Conservation (phyloP, 257 asterid species). For the Handroanthus guayacan region DNA sequence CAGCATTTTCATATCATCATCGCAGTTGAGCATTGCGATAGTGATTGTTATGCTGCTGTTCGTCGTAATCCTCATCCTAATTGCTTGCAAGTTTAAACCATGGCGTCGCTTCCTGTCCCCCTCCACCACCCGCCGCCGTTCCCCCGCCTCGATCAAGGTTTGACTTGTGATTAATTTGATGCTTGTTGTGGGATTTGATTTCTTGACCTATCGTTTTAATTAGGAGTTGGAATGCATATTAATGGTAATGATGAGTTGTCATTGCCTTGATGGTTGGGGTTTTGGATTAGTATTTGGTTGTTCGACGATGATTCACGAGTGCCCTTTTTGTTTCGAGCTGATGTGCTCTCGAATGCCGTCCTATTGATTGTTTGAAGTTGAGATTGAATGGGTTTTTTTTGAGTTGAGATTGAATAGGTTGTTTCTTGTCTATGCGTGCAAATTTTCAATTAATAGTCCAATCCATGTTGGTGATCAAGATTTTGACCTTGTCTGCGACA, state of each 20-base stretch:
- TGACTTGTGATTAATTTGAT: conserved; percentile 31
- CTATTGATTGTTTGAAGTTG: conserved; percentile 23
- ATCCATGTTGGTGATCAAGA: conserved; percentile 2
- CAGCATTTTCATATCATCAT: conserved; percentile 47
- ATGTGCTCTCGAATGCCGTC: neutral
- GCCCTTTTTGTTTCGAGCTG: conserved; percentile 12
- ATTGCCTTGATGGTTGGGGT: conserved; percentile 14
- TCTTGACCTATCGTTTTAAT: neutral
- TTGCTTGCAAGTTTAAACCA: conserved; percentile 87
- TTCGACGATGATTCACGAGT: conserved; percentile 6
- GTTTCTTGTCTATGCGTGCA: conserved; percentile 25
- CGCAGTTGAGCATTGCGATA: conserved; percentile 44
- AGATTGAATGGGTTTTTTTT: conserved; percentile 29
- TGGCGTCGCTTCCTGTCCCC: conserved; percentile 71
- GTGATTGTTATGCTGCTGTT: conserved; percentile 80
- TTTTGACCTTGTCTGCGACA: neutral
- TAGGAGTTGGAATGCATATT: conserved; percentile 29
- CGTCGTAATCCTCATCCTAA: conserved; percentile 65
- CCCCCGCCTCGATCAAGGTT: conserved; percentile 69
- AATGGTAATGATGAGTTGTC: conserved; percentile 31
- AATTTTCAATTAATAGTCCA: conserved; percentile 7
- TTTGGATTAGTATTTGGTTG: neutral
- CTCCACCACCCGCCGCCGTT: conserved; percentile 54
- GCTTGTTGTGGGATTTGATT: conserved; percentile 36
- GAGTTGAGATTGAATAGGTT: conserved; percentile 29